phyloP scores from a whole-genome alignment of 345 rosid genomes.

The Euphorbia lathyris region DNA sequence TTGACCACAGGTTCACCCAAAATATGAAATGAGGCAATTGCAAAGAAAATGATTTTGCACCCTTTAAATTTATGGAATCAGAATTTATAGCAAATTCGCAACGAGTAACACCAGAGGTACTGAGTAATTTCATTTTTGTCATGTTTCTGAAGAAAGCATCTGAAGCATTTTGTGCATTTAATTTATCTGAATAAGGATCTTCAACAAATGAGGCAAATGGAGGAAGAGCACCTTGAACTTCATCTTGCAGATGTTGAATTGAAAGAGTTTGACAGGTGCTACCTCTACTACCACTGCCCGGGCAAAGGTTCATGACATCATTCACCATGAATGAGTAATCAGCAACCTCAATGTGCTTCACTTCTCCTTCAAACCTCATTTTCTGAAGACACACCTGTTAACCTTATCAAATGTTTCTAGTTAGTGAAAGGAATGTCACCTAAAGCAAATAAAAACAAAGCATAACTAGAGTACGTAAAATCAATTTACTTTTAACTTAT shows the following conservation, averaged over 20 bases:
- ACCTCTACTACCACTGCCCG: constrained; percentile 9
- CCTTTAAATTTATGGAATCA: constrained; percentile 35
- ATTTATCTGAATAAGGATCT: constrained; percentile 34
- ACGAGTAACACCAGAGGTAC: constrained; percentile 51
- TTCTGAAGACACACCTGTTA: constrained; percentile 75
- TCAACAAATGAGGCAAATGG: constrained; percentile 32
- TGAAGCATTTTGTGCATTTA: constrained; percentile 28
- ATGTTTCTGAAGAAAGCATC: constrained; percentile 38
- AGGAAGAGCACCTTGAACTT: constrained; percentile 67
- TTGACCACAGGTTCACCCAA: constrained; percentile 67
- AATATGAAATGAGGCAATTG: constrained; percentile 56
- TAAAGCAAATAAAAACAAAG: constrained; percentile 10
- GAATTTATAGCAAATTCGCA: constrained; percentile 38
- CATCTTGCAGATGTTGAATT: constrained; percentile 54
- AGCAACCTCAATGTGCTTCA: constrained; percentile 57
- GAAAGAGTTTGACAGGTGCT: constrained; percentile 30
- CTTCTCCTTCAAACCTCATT: constrained; percentile 61
- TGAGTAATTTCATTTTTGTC: constrained; percentile 55
- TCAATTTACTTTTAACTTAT: neutral
- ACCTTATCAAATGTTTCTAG: constrained; percentile 35
- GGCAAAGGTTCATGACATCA: constrained; percentile 24
- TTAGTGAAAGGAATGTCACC: constrained; percentile 27
- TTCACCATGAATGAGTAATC: constrained; percentile 40
- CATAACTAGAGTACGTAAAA: neutral
- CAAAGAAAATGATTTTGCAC: constrained; percentile 53